phyloP scores from a whole-genome alignment of 2,329 filamentous ascomycete genomes.

The Endocalyx cinctus region DNA sequence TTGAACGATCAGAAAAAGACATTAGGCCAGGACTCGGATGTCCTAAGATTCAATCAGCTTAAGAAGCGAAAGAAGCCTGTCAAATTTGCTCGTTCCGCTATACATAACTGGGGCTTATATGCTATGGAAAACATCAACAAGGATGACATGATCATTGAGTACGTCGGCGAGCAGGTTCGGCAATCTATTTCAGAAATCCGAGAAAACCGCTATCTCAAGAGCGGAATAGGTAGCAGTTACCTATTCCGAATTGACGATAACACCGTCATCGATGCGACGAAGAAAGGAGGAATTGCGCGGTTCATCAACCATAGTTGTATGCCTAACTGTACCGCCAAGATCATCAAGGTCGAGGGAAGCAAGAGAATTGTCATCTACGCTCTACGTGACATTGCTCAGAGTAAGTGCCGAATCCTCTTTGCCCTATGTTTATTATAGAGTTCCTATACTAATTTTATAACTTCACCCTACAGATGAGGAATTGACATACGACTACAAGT shows the following conservation, averaged over 20 bases:
- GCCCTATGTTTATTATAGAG: no score
- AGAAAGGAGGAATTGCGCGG: slow-evolving; percentile 94
- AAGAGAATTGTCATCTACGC: slow-evolving; percentile 99
- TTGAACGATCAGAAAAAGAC: slow-evolving; percentile 93
- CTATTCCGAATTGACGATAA: slow-evolving; percentile 98
- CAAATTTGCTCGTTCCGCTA: slow-evolving; percentile 93
- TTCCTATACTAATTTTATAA: not conserved
- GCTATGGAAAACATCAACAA: slow-evolving; percentile 95
- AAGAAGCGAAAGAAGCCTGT: slow-evolving; percentile 99
- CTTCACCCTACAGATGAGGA: slow-evolving; percentile 71
- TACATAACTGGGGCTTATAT: slow-evolving; percentile 98
- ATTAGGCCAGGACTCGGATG: slow-evolving; percentile 77
- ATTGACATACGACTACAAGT: slow-evolving; percentile 99
- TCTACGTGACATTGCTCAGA: slow-evolving; percentile 86
- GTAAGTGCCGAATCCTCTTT: slow-evolving; percentile 58
- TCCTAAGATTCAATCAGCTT: slow-evolving; percentile 95
- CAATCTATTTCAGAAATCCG: slow-evolving; percentile 97
- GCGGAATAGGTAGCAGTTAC: slow-evolving; percentile 95
- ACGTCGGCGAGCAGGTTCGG: slow-evolving; percentile 94
- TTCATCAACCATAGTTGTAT: slow-evolving; percentile 99
- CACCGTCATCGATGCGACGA: slow-evolving; percentile 95
- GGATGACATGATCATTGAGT: slow-evolving; percentile 99
- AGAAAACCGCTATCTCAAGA: slow-evolving; percentile 87
- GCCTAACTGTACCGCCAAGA: slow-evolving; percentile 98
- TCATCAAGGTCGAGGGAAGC: slow-evolving; percentile 97